Evolutionary conservation across 805 yeast species (phyloP).

Genomic region (Lipomyces yamadae): DNA sequence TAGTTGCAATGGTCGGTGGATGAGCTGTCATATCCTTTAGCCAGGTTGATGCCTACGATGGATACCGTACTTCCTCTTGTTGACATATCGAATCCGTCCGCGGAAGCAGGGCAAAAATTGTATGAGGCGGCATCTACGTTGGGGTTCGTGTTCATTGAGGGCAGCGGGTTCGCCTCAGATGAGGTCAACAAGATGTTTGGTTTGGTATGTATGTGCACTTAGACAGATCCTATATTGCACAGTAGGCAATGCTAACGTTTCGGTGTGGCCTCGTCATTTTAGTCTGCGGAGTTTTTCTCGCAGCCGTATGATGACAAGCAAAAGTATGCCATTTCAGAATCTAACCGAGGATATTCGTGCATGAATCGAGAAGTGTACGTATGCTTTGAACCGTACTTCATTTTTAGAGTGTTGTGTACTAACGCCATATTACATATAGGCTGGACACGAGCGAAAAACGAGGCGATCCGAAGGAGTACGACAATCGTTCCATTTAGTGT

Average conservation of each 20-base stretch:
- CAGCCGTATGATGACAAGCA: slow-evolving; percentile 58
- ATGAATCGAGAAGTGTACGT: slow-evolving; percentile 57
- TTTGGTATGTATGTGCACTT: slow-evolving; percentile 38
- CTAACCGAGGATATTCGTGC: slow-evolving; percentile 66
- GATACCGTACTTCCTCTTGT: slow-evolving; percentile 43
- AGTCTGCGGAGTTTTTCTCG: slow-evolving; percentile 57
- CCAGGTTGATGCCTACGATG: neutral
- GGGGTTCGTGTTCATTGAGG: slow-evolving; percentile 70
- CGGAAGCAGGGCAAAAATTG: slow-evolving; percentile 55
- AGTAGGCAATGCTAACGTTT: neutral
- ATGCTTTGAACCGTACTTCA: neutral
- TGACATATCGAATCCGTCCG: slow-evolving; percentile 56
- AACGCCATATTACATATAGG: slow-evolving; percentile 3
- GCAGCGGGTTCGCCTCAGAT: slow-evolving; percentile 62
- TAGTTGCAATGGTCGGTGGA: no score
- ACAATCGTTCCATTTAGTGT: slow-evolving; percentile 44
- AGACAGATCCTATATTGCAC: neutral
- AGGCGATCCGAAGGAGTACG: slow-evolving; percentile 52
- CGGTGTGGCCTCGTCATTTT: neutral
- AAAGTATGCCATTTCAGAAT: slow-evolving; percentile 55
- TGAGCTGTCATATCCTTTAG: no score
- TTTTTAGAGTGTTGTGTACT: neutral
- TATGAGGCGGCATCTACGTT: slow-evolving; percentile 64
- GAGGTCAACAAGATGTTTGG: slow-evolving; percentile 59
- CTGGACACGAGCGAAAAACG: slow-evolving; percentile 47